Evolutionary conservation across 2,329 filamentous ascomycete genomes (phyloP), one percentile per base, ranked within the genome.

Genomic region (Epichloe gansuensis): DNA sequence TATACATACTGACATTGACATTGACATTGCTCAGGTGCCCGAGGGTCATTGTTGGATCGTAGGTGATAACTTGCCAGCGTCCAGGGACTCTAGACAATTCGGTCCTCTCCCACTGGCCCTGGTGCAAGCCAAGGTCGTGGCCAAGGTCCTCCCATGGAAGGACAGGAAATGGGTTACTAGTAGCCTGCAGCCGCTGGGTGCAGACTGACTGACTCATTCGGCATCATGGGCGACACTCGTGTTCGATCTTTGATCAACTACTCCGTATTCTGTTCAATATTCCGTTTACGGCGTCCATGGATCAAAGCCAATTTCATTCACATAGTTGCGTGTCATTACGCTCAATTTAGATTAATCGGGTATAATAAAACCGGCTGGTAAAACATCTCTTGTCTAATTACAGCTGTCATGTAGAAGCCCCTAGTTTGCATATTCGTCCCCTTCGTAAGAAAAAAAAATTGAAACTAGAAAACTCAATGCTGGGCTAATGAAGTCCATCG

Each of bases 21-120:
- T 11, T 38, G 37, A 38, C 37, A 3, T n/a, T 6, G n/a, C 52
- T n/a, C 62, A 94, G 87, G 82, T 98, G 15, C 93, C 93, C 0
- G 75, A 86, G 63, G 93, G 93, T 1, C 93, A 98, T 73, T 94
- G 90, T 62, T 97, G 89, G 81, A 73, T 96, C 6, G 80, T 83
- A 3, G 93, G 93, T 3, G 93, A 98, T 68, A 97, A 97, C 67
- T 64, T 95, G 56, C 76, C 81, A 3, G 85, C 80, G 62, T 96
- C 90, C 25, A 75, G 88, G 58, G 93, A 98, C 72, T 96, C 90
- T 44, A 82, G 93, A 56, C 75, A 83, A 42, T 95, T 86, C 70
- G 93, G 93, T 0, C 89, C 93, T 0, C 66, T 98, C 31, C 93
- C 93, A 0, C 72, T 98, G 63, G 91, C 81, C 2, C 72, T 98